phyloP scores from a whole-genome alignment of 2,329 filamentous ascomycete genomes.

The Thermoascus crustaceus region DNA sequence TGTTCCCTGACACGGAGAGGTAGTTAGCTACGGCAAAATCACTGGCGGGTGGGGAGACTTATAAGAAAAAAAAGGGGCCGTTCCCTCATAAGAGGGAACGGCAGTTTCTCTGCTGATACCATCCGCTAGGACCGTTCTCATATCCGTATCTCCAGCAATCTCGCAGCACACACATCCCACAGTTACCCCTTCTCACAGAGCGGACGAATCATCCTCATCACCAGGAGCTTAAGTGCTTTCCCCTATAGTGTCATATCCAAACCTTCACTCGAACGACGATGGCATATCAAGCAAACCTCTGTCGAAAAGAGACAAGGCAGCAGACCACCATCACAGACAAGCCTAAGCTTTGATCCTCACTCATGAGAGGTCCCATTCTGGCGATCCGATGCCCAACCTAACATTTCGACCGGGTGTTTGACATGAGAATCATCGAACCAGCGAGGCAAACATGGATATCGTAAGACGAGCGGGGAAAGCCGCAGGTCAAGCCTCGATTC shows the following conservation, averaged over 20 bases:
- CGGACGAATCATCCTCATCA: conserved; percentile 7
- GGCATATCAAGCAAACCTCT: neutral
- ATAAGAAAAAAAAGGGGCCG: conserved; percentile 31
- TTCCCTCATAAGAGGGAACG: conserved; percentile 20
- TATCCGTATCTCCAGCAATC: conserved; percentile 5
- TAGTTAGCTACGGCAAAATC: conserved; percentile 23
- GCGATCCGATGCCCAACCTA: conserved; percentile 3
- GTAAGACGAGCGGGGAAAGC: conserved; percentile 6
- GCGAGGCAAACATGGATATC: no score
- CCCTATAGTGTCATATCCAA: no score
- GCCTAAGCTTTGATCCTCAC: conserved; percentile 92
- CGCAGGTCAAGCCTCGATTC: conserved; percentile 4
- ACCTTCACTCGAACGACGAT: no score
- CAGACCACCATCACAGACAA: conserved; percentile 55
- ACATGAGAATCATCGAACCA: conserved; percentile 7
- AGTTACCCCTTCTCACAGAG: conserved; percentile 7
- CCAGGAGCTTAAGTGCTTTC: conserved; percentile 8
- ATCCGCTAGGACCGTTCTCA: conserved; percentile 10
- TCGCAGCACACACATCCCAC: conserved; percentile 6
- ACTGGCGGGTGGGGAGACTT: conserved; percentile 19
- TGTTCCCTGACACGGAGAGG: no score
- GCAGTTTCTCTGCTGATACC: conserved; percentile 14
- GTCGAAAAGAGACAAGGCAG: conserved; percentile 9
- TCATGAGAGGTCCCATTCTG: conserved; percentile 68
- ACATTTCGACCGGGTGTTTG: neutral